Evolutionary conservation across 2,329 filamentous ascomycete species (phyloP).

Genomic region (Westerdykella aurantiaca): DNA sequence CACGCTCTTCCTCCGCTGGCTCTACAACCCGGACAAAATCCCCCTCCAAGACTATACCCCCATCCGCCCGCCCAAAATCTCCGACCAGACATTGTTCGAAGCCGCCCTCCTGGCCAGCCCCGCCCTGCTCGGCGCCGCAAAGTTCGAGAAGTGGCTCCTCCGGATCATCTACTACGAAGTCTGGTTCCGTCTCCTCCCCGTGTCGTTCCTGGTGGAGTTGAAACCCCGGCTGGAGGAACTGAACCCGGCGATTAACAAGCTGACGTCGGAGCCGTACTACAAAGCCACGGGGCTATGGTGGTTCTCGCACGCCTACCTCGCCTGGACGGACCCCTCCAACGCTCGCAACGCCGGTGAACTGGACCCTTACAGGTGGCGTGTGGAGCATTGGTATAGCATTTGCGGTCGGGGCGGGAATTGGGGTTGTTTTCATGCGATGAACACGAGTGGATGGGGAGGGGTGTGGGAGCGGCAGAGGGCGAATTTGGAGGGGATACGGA

Average conservation of each 20-base stretch:
- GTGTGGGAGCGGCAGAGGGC: conserved; percentile 7
- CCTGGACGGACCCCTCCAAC: conserved; percentile 1
- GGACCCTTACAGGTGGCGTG: conserved; percentile 8
- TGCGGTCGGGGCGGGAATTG: conserved; percentile 7
- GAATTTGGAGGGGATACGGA: neutral
- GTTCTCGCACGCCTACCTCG: conserved; percentile 4
- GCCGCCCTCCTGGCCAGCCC: conserved; percentile 2
- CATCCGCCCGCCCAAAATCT: neutral
- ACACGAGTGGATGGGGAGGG: conserved; percentile 7
- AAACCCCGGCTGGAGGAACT: neutral
- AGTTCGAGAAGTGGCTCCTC: conserved; percentile 7
- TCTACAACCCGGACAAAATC: conserved; percentile 9
- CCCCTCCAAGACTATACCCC: conserved; percentile 9
- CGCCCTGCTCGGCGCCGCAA: conserved; percentile 1
- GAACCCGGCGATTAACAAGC: too few species aligned
- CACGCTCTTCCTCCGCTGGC: conserved; percentile 7
- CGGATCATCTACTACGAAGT: conserved; percentile 6
- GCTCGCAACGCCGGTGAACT: neutral
- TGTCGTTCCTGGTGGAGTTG: neutral
- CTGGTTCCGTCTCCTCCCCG: neutral
- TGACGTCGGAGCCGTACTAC: too few species aligned
- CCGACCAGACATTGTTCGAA: neutral
- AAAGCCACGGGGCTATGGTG: conserved; percentile 1
- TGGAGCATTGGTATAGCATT: conserved; percentile 10
- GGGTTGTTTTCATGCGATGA: conserved; percentile 11